A percentile compares a stretch with the other conserved stretches of the same genome.
phyloP scores from a whole-genome alignment of 2,329 filamentous ascomycete genomes.

The Neoscytalidium dimidiatum region DNA sequence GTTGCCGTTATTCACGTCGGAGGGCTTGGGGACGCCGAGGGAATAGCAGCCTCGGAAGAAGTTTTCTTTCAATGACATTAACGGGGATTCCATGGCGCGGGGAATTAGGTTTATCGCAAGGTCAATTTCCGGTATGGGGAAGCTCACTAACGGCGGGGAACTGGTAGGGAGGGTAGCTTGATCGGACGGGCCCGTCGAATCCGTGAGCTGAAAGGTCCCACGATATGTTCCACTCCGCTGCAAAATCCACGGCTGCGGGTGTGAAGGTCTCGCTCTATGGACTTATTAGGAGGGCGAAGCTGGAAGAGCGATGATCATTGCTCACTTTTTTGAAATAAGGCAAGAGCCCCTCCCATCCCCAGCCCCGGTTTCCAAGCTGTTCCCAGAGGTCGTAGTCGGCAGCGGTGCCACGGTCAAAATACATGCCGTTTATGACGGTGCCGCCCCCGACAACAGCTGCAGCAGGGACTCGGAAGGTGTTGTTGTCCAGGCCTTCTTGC shows the following conservation, averaged over 20 bases:
- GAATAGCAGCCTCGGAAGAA: neutral
- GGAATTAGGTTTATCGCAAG: neutral
- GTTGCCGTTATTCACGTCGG: neutral
- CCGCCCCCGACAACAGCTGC: constrained; percentile 54
- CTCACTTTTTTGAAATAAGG: constrained; percentile 16
- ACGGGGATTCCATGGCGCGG: too few species aligned
- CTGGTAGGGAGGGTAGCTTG: neutral
- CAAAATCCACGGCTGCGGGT: neutral
- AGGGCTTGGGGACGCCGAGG: neutral
- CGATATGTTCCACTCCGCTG: neutral
- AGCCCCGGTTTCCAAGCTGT: constrained; percentile 33
- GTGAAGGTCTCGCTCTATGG: neutral
- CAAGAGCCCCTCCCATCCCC: constrained; percentile 35
- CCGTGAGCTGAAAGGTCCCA: neutral
- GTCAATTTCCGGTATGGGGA: neutral
- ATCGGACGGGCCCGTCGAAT: neutral
- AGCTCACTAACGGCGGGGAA: neutral
- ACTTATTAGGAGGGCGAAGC: neutral
- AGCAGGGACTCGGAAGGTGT: constrained; percentile 45
- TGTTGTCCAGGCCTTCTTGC: constrained; percentile 43
- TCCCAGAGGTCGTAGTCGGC: constrained; percentile 37
- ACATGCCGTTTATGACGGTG: constrained; percentile 48
- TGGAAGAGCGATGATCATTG: too few species aligned
- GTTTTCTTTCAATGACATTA: too few species aligned
- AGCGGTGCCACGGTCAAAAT: constrained; percentile 33